Evolutionary conservation across 1,284 basidiomycete species (phyloP), one percentile per base, ranked within the genome.

Genomic region (Volvariella volvacea): DNA sequence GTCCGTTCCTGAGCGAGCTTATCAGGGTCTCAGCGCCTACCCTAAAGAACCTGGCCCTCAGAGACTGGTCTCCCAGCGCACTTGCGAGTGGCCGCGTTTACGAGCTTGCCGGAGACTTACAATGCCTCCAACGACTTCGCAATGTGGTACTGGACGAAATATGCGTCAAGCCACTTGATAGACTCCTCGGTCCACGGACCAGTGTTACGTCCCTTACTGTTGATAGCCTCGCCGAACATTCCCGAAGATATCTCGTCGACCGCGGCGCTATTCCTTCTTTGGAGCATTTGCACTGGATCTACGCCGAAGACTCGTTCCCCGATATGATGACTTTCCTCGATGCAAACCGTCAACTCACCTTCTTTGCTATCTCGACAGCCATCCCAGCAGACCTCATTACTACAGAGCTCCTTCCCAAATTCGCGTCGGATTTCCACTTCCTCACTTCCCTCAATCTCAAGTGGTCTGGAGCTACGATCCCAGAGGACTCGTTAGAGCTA

Each of bases 381-480:
- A 43, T 58, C 6, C 34, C 47, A 1, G 28, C 51, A 1, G 16
- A 37, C 10, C 45, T 50, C 41, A 47, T 63, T 21, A 48, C 55
- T 15, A 40, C 42, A 2, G 30, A 41, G 8, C 45, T 61, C 14
- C 19, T 58, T 7, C 60, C 56, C 10, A 17, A 52, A 1, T 20
- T 61, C 3, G 28, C 22, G 12, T 40, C 21, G 10, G 9, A 46
- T 3, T 58, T 58, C 39, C 44, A 46, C 19, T 16, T 44, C 3
- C 46, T 63, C 3, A 51, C 51, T 6, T 53, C 54, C 12, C 57
- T 64, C 10, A 54, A 55, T 31, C 49, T 64, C 3, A 48, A 53
- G 2, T 61, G 55, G 49, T 47, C 50, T 2, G 45, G 37, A 1
- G 21, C 36, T 2, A 20, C 39, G 6, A 55, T 62, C 8, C 44